These are phyloP conservation scores for Leccinum ochraceum DNA, from an alignment of 768 basidiomycete species.

Conservation along the genomic window DNA sequence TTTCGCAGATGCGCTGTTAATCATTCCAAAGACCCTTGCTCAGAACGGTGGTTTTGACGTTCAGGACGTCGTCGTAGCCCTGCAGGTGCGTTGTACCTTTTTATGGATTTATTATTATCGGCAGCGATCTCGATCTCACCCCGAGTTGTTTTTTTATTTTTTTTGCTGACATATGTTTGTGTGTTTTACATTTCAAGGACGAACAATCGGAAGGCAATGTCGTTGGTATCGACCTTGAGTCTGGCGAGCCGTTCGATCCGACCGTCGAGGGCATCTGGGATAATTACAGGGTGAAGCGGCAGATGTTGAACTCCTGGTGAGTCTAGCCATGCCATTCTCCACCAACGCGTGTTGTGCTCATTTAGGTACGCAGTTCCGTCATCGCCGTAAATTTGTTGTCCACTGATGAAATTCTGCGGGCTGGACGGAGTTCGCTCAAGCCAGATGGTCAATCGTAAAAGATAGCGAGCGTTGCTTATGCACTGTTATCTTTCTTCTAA, in stretches of 20 bases:
- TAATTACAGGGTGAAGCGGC: conserved; percentile 97
- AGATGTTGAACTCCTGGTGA: conserved; percentile 97
- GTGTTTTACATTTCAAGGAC: conserved; percentile 52
- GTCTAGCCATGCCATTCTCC: conserved; percentile 28
- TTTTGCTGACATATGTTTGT: neutral
- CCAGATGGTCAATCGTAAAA: conserved; percentile 65
- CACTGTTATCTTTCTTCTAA: conserved; percentile 23
- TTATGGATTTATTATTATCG: conserved; percentile 5
- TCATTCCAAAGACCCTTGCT: conserved; percentile 96
- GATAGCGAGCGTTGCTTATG: conserved; percentile 21
- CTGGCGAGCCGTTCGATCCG: conserved; percentile 96
- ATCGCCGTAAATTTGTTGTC: conserved; percentile 95
- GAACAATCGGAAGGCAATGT: conserved; percentile 92
- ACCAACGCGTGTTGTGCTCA: conserved; percentile 23
- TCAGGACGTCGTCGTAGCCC: conserved; percentile 87
- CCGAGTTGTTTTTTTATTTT: neutral
- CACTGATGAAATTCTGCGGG: conserved; percentile 93
- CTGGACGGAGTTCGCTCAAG: conserved; percentile 85
- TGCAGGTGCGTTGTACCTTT: conserved; percentile 63
- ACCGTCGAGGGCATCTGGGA: conserved; percentile 98
- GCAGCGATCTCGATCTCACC: conserved; percentile 10
- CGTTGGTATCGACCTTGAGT: conserved; percentile 89
- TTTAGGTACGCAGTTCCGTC: conserved; percentile 61
- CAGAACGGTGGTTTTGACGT: conserved; percentile 97
- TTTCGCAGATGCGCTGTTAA: conserved; percentile 89